Conservation (phyloP, 805 yeast species). For the Lipomyces mesembrius region DNA sequence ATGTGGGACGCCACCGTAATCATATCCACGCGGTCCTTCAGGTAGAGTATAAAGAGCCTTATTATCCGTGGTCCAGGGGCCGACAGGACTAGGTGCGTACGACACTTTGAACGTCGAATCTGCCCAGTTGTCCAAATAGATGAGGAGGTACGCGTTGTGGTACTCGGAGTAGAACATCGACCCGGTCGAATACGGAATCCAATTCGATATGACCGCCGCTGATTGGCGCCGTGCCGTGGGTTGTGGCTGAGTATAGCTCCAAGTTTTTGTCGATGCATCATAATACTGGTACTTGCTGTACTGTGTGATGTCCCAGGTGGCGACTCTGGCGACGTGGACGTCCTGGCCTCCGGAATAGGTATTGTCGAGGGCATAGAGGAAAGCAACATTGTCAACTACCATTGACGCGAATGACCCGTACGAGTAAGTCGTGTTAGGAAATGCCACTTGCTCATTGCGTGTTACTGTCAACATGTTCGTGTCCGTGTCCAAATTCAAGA, state of each 20-base stretch:
- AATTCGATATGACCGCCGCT: conserved; percentile 28
- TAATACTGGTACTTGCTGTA: conserved; percentile 21
- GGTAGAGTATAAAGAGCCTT: conserved; percentile 15
- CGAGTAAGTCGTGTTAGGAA: conserved; percentile 20
- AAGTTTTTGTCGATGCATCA: conserved; percentile 22
- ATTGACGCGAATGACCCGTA: conserved; percentile 34
- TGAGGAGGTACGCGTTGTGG: conserved; percentile 29
- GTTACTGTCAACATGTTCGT: conserved; percentile 14
- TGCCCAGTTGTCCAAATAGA: conserved; percentile 32
- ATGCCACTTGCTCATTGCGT: conserved; percentile 16
- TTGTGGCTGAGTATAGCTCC: conserved; percentile 25
- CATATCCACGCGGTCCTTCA: conserved; percentile 25
- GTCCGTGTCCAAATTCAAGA: conserved; percentile 16
- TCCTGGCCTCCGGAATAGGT: conserved; percentile 24
- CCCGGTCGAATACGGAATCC: conserved; percentile 31
- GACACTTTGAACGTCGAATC: conserved; percentile 27
- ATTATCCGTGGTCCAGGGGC: conserved; percentile 30
- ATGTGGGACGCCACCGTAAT: conserved; percentile 34
- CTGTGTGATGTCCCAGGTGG: conserved; percentile 12
- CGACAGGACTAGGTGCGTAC: conserved; percentile 32
- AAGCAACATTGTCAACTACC: conserved; percentile 29
- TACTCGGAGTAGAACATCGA: conserved; percentile 30
- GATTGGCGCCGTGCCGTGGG: conserved; percentile 34
- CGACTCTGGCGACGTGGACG: conserved; percentile 34
- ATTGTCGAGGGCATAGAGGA: conserved; percentile 30